Evolutionary conservation across 2,329 filamentous ascomycete species (phyloP), one percentile per base, ranked within the genome.

Genomic region (Ophiostoma ips): DNA sequence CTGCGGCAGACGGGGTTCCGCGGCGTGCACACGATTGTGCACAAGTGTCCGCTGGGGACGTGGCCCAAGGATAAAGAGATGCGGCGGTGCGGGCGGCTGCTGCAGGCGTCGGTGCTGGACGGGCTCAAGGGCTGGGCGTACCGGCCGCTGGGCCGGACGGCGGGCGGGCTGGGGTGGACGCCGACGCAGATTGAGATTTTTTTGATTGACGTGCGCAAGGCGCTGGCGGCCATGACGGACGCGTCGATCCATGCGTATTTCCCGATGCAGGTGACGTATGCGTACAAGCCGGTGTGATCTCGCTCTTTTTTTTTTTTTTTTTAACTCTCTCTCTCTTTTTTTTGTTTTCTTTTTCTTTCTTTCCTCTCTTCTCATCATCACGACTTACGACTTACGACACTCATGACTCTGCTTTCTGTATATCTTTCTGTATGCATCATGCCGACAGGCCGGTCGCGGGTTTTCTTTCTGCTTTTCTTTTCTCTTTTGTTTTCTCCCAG

Each of bases 31-130:
- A 51, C 52, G 31, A 53, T 53, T 11, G 53, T 51, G n/a, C 64
- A 66, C 56, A 73, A 74, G 56, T 68, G 66, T 8, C 72, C 73
- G 4, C 58, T 74, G 2, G 73, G 73, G 15, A 60, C 66, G 3
- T 76, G 73, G 73, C 65, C 72, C 3, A 63, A 64, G 45, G 64
- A 65, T 50, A 57, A 62, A 24, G 63, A 66, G 3, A 63, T 71
- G 18, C 64, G 67, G 44, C 63, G 69, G 37, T 72, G 68, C 54
- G 72, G 72, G 2, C 61, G 70, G 31, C 64, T 73, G 21, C 57
- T 73, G 52, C 62, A 69, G 33, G 69, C 70, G 24, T 65, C 66
- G 4, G 53, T 64, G 34, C 60, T 65, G 56, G 63, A 65, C 48
- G 63, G 63, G 8, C 55, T 66, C 48, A 49, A 58, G 9, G 63